Evolutionary conservation across 2,329 filamentous ascomycete species (phyloP), one percentile per base, ranked within the genome.

Genomic region (Stagonosporopsis chrysanthemi): DNA sequence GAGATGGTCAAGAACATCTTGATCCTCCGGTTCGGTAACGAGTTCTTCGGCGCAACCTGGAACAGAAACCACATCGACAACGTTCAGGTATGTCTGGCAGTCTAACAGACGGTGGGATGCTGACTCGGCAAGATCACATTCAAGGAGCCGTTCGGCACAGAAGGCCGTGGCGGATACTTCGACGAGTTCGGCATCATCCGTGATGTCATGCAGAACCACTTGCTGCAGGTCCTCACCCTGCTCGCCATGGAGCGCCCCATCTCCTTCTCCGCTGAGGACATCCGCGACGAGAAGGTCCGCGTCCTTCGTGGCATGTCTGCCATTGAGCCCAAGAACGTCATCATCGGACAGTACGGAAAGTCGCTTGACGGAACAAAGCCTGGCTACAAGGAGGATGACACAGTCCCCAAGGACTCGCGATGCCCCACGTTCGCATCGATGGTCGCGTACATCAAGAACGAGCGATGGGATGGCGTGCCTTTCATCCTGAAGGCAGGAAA

Each of bases 1-100:
- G 95, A 99, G 82, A 99, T 99, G 95, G 95, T 99, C 73, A 99
- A 99, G 88, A 99, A 99, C 82, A 96, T 99, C 68, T 85, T 99
- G 66, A 97, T 99, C 69, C 86, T 99, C 67, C 88, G 96, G 76
- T 99, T 99, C 76, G 96, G 95, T 70, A 99, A 99, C 83, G 93
- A 96, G 68, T 99, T 99, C 85, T 91, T 99, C 70, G 93, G 93
- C 66, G 94, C 95, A 40, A 99, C 94, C 58, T 99, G 95, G 95
- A 99, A 98, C 84, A 88, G 95, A 68, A 93, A 97, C 79, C 94
- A 98, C 84, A 99, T 99, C 81, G 95, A 98, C 82, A 99, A 97
- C 72, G 90, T 99, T 46, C 95, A 98, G 83, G 81, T 83, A 79
- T 42, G 75, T 26, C 15, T 15, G 0, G 19, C 6, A 12, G 6